phyloP scores from a whole-genome alignment of 2,329 filamentous ascomycete species.

The Aspergillus pseudoglaucus region DNA sequence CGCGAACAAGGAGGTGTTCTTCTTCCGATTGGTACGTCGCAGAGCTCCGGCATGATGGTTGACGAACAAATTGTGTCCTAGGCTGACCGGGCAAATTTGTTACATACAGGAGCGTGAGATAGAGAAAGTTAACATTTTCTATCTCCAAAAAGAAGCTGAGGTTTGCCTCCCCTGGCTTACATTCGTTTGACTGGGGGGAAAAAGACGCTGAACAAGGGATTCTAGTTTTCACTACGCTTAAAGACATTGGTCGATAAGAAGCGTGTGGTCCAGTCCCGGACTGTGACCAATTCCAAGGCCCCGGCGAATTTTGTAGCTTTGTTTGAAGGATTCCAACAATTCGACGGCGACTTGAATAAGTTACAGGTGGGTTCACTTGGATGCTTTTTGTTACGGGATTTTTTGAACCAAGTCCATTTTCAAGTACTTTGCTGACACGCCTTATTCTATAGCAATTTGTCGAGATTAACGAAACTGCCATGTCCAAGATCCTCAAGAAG shows the following conservation, averaged over 20 bases:
- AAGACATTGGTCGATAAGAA: slow-evolving; percentile 95
- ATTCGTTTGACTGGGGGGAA: neutral
- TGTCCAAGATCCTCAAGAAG: slow-evolving; percentile 98
- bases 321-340: slow-evolving; percentile 95
- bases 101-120: slow-evolving; percentile 77
- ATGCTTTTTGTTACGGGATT: neutral
- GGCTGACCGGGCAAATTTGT: neutral
- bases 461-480: slow-evolving; percentile 94
- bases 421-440: slow-evolving; percentile 6
- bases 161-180: slow-evolving; percentile 45
- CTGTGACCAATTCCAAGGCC: slow-evolving; percentile 69
- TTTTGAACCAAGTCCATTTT: neutral
- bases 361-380: slow-evolving; percentile 52
- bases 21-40: slow-evolving; percentile 79
- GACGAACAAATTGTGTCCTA: neutral
- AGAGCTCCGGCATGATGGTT: neutral
- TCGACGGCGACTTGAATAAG: slow-evolving; percentile 94
- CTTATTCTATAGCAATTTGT: slow-evolving; percentile 69
- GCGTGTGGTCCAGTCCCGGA: slow-evolving; percentile 74
- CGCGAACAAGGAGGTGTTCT: slow-evolving; percentile 97
- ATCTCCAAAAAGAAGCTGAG: slow-evolving; percentile 96
- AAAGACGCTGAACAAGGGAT: neutral
- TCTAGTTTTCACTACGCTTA: slow-evolving; percentile 81
- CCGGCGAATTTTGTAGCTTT: slow-evolving; percentile 92
- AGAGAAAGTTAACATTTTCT: slow-evolving; percentile 97